Evolutionary conservation across 768 basidiomycete species (phyloP).

Genomic region (Pleurotus ostreatus): DNA sequence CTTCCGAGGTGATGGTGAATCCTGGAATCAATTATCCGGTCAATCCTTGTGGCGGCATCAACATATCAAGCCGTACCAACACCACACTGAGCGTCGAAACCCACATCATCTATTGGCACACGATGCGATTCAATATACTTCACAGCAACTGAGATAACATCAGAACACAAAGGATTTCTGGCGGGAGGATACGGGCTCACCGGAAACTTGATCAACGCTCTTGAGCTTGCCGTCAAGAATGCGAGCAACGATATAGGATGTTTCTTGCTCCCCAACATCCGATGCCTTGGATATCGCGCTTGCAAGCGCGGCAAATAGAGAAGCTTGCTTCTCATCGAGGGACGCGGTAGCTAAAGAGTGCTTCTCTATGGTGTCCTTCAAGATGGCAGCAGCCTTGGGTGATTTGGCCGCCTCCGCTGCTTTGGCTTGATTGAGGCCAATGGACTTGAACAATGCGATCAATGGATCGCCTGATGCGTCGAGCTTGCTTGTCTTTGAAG

Average conservation of each 20-base stretch:
- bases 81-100: slow-evolving; percentile 79
- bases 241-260: slow-evolving; percentile 58
- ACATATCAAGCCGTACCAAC: slow-evolving; percentile 60
- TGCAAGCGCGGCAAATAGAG: slow-evolving; percentile 64
- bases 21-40: slow-evolving; percentile 42
- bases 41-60: not conserved
- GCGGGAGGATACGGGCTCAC: slow-evolving; percentile 37
- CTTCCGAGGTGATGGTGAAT: slow-evolving; percentile 67
- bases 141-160: slow-evolving; percentile 50
- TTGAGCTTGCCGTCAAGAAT: slow-evolving; percentile 74
- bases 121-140: slow-evolving; percentile 67
- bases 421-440: slow-evolving; percentile 73
- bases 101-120: slow-evolving; percentile 57
- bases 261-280: slow-evolving; percentile 46
- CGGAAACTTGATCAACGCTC: slow-evolving; percentile 81
- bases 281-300: slow-evolving; percentile 54
- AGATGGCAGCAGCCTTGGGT: slow-evolving; percentile 66
- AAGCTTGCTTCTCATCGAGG: slow-evolving; percentile 76
- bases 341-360: slow-evolving; percentile 39
- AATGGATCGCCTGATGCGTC: slow-evolving; percentile 26
- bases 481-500: slow-evolving; percentile 10
- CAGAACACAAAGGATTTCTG: too few species aligned
- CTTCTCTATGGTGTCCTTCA: slow-evolving; percentile 65
- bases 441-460: slow-evolving; percentile 61
- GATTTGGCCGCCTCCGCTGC: slow-evolving; percentile 81